Evolutionary conservation across 805 yeast species (phyloP).

Genomic region (Wickerhamiella cacticola): DNA sequence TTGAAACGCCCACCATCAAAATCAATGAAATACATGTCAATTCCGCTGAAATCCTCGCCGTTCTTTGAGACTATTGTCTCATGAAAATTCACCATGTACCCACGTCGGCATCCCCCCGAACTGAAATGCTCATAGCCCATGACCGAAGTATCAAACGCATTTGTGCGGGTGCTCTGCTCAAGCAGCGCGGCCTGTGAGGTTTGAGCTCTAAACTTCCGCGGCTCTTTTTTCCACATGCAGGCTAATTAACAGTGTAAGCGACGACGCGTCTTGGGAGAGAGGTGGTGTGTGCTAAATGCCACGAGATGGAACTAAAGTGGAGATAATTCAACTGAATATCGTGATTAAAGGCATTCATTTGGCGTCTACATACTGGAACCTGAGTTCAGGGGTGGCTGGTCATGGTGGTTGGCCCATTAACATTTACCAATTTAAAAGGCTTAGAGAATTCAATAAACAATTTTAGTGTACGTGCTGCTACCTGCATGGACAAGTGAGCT

Average conservation of each 20-base stretch:
- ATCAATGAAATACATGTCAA: slow-evolving; percentile 86
- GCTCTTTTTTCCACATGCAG: slow-evolving; percentile 11
- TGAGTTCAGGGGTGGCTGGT: too few relatives aligned
- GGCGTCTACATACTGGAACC: too few relatives aligned
- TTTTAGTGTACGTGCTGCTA: too few relatives aligned
- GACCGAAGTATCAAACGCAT: slow-evolving; percentile 34
- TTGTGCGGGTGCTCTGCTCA: background rate
- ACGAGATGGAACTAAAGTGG: too few relatives aligned
- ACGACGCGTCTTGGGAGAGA: background rate
- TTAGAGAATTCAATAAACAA: too few relatives aligned
- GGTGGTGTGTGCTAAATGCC: too few relatives aligned
- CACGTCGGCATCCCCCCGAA: slow-evolving; percentile 56
- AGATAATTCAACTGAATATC: too few relatives aligned
- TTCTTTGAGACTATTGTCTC: slow-evolving; percentile 45
- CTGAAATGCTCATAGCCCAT: slow-evolving; percentile 85
- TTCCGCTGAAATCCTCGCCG: slow-evolving; percentile 68
- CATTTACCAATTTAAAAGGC: too few relatives aligned
- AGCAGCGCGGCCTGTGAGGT: slow-evolving; percentile 7
- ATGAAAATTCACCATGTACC: slow-evolving; percentile 95
- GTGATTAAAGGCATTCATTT: too few relatives aligned
- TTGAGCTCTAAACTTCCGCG: slow-evolving; percentile 6
- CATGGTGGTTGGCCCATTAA: too few relatives aligned
- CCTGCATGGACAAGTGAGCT: too few relatives aligned
- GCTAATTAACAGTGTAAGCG: slow-evolving; percentile 6
- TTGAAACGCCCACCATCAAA: slow-evolving; percentile 96